These are phyloP conservation scores for Globisporangium uncinulatum DNA, from an alignment of 352 stramenopile genomes.

Conservation along the genomic window DNA sequence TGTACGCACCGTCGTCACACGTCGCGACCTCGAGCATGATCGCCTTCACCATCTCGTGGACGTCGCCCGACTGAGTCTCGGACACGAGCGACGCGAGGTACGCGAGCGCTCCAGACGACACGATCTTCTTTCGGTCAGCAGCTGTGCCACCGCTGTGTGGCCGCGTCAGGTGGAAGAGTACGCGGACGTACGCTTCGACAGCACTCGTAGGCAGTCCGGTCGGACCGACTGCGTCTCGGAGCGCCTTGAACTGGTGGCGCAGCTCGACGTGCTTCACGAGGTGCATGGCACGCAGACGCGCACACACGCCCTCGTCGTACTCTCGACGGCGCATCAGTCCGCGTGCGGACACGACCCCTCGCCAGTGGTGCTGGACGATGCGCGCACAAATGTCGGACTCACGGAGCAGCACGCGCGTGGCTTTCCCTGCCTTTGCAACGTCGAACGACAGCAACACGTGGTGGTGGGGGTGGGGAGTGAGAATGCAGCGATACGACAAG, in stretches of 20 bases:
- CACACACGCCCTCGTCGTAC: constrained; percentile 41
- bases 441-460: not conserved
- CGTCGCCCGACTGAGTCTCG: constrained; percentile 19
- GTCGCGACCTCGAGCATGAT: constrained; percentile 39
- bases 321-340: constrained; percentile 28
- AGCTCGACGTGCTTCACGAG: constrained; percentile 70
- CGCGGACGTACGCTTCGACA: constrained; percentile 48
- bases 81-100: constrained; percentile 42
- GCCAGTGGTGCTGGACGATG: constrained; percentile 75
- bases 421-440: constrained; percentile 23
- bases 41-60: constrained; percentile 46
- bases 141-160: constrained; percentile 15
- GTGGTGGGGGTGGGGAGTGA: not conserved
- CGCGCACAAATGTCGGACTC: constrained; percentile 62
- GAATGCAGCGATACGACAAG: not conserved
- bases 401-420: constrained; percentile 42
- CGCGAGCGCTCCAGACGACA: constrained; percentile 48
- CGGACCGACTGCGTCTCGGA: constrained; percentile 39
- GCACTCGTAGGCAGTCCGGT: constrained; percentile 36
- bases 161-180: constrained; percentile 44
- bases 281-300: constrained; percentile 64
- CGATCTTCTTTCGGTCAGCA: constrained; percentile 42
- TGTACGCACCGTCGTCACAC: constrained; percentile 35
- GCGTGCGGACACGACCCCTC: constrained; percentile 54
- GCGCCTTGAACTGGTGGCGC: constrained; percentile 55